Conservation (phyloP, 2,329 filamentous ascomycete species). For the Gaeumannomyces sp. region DNA sequence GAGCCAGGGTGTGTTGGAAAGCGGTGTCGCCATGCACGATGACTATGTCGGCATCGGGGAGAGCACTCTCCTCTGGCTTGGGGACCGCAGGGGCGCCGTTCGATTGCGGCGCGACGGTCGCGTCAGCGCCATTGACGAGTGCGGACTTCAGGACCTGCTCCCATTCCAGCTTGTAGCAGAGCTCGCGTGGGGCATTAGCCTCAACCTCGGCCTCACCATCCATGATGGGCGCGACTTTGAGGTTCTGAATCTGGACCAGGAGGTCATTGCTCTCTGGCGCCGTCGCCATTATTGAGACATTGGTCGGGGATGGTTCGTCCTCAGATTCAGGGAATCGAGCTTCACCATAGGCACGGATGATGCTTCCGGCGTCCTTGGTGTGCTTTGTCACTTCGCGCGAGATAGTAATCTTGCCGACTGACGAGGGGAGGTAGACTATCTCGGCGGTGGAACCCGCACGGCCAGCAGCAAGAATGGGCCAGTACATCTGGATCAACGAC, state of each 20-base stretch:
- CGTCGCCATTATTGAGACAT: slow-evolving; percentile 29
- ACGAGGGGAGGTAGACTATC: slow-evolving; percentile 38
- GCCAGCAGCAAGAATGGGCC: slow-evolving; percentile 30
- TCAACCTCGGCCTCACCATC: slow-evolving; percentile 27
- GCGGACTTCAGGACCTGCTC: slow-evolving; percentile 29
- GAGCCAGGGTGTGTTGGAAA: slow-evolving; percentile 28
- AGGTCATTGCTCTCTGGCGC: slow-evolving; percentile 24
- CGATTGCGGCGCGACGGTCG: background rate
- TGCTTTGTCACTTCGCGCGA: slow-evolving; percentile 23
- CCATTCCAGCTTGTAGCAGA: slow-evolving; percentile 42
- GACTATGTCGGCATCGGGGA: slow-evolving; percentile 27
- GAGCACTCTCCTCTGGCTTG: slow-evolving; percentile 10
- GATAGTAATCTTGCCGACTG: slow-evolving; percentile 32
- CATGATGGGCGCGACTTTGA: slow-evolving; percentile 34
- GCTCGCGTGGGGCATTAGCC: slow-evolving; percentile 26
- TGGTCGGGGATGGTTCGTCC: slow-evolving; percentile 28
- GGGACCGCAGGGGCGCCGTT: slow-evolving; percentile 6
- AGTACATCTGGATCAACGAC: slow-evolving; percentile 35
- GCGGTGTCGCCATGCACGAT: slow-evolving; percentile 31
- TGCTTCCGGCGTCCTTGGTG: slow-evolving; percentile 23
- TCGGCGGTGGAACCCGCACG: slow-evolving; percentile 21
- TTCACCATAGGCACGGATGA: slow-evolving; percentile 31
- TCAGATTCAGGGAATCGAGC: slow-evolving; percentile 22
- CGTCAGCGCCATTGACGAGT: slow-evolving; percentile 5
- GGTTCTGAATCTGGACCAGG: slow-evolving; percentile 26